phyloP scores from a whole-genome alignment of 2,329 filamentous ascomycete species.

The Claviceps monticola region DNA sequence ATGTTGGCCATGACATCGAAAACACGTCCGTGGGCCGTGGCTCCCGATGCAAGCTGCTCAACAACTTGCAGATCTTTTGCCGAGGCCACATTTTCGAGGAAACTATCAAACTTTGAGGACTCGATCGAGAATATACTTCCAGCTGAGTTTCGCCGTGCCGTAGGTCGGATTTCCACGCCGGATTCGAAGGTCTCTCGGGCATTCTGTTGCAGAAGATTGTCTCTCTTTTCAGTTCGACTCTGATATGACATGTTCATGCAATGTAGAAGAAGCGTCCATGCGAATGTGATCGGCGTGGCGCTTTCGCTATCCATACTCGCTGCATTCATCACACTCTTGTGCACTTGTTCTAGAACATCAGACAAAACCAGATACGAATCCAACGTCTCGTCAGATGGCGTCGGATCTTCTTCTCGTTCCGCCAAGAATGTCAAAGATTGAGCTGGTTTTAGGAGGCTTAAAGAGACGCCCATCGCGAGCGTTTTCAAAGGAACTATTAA shows the following conservation, averaged over 20 bases:
- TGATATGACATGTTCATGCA: conserved; percentile 52
- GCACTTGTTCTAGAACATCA: conserved; percentile 57
- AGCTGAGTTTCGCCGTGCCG: conserved; percentile 41
- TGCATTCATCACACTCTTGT: conserved; percentile 52
- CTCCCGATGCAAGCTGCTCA: conserved; percentile 34
- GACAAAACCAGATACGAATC: conserved; percentile 55
- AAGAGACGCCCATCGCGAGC: conserved; percentile 54
- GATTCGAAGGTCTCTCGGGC: conserved; percentile 43
- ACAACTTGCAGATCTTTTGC: conserved; percentile 38
- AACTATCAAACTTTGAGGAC: conserved; percentile 43
- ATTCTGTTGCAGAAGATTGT: conserved; percentile 43
- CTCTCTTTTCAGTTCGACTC: conserved; percentile 45
- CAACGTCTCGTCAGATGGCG: conserved; percentile 22
- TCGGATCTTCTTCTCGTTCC: conserved; percentile 24
- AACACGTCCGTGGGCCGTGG: conserved; percentile 35
- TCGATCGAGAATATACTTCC: conserved; percentile 50
- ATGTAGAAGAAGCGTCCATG: conserved; percentile 68
- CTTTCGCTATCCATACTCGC: conserved; percentile 41
- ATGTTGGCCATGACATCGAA: conserved; percentile 41
- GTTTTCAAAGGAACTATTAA: conserved; percentile 53
- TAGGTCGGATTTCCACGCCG: conserved; percentile 25
- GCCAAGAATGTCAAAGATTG: conserved; percentile 33
- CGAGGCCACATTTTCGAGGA: conserved; percentile 35
- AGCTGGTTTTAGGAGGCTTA: conserved; percentile 56
- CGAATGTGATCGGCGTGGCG: conserved; percentile 61